phyloP scores from a whole-genome alignment of 306 rosid genomes.

The Betula pendula region DNA sequence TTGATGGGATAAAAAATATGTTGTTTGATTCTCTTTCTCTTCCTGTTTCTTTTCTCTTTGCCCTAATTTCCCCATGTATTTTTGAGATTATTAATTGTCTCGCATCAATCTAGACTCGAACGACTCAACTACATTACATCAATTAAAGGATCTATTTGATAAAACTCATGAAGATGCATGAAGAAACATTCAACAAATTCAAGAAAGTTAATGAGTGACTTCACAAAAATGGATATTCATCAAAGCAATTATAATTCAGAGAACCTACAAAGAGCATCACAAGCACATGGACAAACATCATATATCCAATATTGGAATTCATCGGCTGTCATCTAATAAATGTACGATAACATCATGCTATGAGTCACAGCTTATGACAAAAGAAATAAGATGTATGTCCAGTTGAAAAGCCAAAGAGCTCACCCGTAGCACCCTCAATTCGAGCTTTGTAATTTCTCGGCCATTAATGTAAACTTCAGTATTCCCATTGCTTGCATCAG shows the following conservation, averaged over 20 bases:
- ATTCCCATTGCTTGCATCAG: slow-evolving; percentile 86
- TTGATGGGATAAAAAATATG: too few species aligned
- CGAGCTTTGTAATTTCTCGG: slow-evolving; percentile 92
- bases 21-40: too few species aligned
- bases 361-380: slow-evolving; percentile 19
- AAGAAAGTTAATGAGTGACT: not conserved
- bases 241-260: not conserved
- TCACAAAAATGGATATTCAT: not conserved
- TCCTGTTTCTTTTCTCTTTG: too few species aligned
- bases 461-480: slow-evolving; percentile 95
- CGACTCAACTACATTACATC: not conserved
- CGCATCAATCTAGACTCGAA: not conserved
- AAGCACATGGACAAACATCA: not conserved
- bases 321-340: not conserved
- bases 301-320: not conserved
- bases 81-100: too few species aligned
- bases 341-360: slow-evolving; percentile 10
- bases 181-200: not conserved
- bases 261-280: not conserved
- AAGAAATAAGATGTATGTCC: slow-evolving; percentile 6
- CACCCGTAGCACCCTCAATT: slow-evolving; percentile 90
- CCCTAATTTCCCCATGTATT: too few species aligned
- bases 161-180: not conserved
- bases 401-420: slow-evolving; percentile 28
- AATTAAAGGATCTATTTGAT: slow-evolving; percentile 2